Conservation (phyloP, 345 rosid genomes). For the Citrus mangshanensis region DNA sequence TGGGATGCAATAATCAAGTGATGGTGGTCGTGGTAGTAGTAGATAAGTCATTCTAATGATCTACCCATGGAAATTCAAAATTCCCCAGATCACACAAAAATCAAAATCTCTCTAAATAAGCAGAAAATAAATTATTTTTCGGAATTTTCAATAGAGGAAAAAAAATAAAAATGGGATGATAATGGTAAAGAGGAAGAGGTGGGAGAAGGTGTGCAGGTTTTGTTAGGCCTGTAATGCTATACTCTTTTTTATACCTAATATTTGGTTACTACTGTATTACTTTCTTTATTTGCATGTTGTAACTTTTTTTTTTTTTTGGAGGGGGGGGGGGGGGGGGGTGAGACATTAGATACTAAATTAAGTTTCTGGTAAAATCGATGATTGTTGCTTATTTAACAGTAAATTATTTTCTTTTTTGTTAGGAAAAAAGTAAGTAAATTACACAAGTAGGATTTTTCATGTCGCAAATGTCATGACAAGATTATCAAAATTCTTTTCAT, state of each 20-base stretch:
- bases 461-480: too few species aligned
- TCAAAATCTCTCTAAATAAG: background rate
- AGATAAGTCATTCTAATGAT: conserved; percentile 37
- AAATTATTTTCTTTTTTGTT: too few species aligned
- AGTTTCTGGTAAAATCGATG: too few species aligned
- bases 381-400: background rate
- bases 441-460: too few species aligned
- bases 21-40: background rate
- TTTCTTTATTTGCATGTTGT: background rate
- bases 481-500: too few species aligned
- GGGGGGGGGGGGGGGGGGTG: too few species aligned
- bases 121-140: background rate
- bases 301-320: too few species aligned
- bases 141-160: background rate
- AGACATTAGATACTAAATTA: too few species aligned
- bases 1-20: conserved; percentile 23
- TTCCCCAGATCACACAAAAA: conserved; percentile 14
- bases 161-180: background rate
- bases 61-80: conserved; percentile 21
- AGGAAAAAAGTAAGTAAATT: too few species aligned
- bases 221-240: background rate
- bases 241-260: background rate
- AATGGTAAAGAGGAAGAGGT: background rate
- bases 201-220: background rate
- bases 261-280: background rate